These are phyloP conservation scores for Plantago coronopus DNA, from an alignment of 305 asterid genomes.

Conservation along the genomic window DNA sequence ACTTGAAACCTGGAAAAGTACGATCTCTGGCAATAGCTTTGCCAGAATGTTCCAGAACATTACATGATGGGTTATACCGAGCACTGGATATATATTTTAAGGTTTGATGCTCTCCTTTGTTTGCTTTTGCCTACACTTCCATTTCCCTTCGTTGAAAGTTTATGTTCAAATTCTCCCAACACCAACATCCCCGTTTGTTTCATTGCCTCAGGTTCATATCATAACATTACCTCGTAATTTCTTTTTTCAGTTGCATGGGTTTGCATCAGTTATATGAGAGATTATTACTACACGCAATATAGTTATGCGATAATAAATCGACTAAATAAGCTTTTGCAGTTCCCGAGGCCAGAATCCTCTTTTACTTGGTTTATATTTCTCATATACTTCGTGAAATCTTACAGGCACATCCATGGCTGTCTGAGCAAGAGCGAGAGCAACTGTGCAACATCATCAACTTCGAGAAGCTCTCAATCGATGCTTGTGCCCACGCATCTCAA, in stretches of 20 bases:
- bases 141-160: neutral
- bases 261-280: too few species aligned
- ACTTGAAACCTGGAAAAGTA: conserved; percentile 73
- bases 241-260: too few species aligned
- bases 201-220: too few species aligned
- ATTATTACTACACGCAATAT: too few species aligned
- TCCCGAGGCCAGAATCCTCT: neutral
- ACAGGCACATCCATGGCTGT: conserved; percentile 88
- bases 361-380: neutral
- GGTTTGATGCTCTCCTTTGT: conserved; percentile 41
- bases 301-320: too few species aligned
- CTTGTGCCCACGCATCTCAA: conserved; percentile 98
- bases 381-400: conserved; percentile 20
- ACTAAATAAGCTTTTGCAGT: neutral
- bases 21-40: conserved; percentile 70
- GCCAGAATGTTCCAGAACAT: conserved; percentile 82
- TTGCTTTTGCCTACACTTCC: neutral
- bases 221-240: too few species aligned
- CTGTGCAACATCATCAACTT: conserved; percentile 77
- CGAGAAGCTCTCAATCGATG: conserved; percentile 92
- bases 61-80: conserved; percentile 93
- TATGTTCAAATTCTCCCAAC: neutral
- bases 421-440: conserved; percentile 71
- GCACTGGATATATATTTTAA: conserved; percentile 82
- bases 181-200: too few species aligned